These are phyloP conservation scores for Leptographium lundbergii DNA, from an alignment of 2,329 filamentous ascomycete genomes.

Conservation along the genomic window DNA sequence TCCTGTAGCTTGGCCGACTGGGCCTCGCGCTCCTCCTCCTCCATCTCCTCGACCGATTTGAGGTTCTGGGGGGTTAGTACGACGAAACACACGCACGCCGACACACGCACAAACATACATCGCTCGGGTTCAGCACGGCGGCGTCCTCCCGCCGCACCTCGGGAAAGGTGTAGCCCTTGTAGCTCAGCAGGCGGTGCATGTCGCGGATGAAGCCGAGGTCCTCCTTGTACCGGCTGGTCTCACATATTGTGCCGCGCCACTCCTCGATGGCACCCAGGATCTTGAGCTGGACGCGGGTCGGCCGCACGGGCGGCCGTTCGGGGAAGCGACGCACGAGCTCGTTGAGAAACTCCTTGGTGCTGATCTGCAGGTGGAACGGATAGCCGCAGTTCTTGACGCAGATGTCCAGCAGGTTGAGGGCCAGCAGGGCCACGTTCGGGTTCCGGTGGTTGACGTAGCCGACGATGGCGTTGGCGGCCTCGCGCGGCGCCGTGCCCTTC, in stretches of 20 bases:
- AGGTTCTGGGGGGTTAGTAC: slow-evolving; percentile 53
- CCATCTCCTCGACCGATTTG: slow-evolving; percentile 96
- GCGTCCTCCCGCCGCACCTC: slow-evolving; percentile 88
- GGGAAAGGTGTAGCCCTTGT: slow-evolving; percentile 95
- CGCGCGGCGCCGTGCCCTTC: slow-evolving; percentile 88
- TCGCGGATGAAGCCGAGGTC: slow-evolving; percentile 92
- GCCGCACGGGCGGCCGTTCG: slow-evolving; percentile 76
- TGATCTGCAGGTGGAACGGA: slow-evolving; percentile 95
- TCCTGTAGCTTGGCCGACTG: slow-evolving; percentile 98
- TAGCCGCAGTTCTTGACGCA: slow-evolving; percentile 99
- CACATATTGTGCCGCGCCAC: slow-evolving; percentile 96
- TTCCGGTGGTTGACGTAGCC: slow-evolving; percentile 95
- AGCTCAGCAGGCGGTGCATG: slow-evolving; percentile 90
- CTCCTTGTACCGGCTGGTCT: slow-evolving; percentile 94
- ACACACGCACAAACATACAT: slow-evolving; percentile 40
- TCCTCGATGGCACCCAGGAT: slow-evolving; percentile 96
- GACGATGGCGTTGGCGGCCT: slow-evolving; percentile 87
- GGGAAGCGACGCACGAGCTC: slow-evolving; percentile 94
- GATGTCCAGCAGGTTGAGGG: slow-evolving; percentile 87
- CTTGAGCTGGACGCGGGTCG: slow-evolving; percentile 77
- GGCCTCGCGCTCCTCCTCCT: slow-evolving; percentile 86
- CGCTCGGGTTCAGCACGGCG: slow-evolving; percentile 89
- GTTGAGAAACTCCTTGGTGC: slow-evolving; percentile 97
- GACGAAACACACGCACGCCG: background rate
- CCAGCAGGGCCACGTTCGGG: slow-evolving; percentile 83